Evolutionary conservation across 2,329 filamentous ascomycete species (phyloP), one percentile per base, ranked within the genome.

Genomic region (Xylaria polymorpha): DNA sequence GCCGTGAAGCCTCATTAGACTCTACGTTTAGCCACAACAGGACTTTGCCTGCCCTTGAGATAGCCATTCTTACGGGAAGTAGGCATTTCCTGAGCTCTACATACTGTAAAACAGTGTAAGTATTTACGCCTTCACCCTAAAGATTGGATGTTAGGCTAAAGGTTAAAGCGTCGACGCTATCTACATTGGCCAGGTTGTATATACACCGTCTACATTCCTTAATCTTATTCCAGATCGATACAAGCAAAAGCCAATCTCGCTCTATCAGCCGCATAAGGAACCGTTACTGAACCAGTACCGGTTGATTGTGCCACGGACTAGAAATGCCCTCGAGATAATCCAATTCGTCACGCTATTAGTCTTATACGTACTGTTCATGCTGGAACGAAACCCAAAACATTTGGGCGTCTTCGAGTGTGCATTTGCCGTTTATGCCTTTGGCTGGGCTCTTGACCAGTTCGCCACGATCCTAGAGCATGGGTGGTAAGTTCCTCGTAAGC

Each of bases 171-270:
- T 96, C 37, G 88, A 92, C 73, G 93, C 92, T 58, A 94, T 97
- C 55, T 96, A 95, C 76, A 89, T 91, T 48, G 93, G 93, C 5
- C 86, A 91, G 41, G 87, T 97, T 69, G 90, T 94, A 43, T 96
- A 96, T 77, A 95, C 93, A 1, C 93, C 93, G 0, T 93, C 90
- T 0, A 90, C 90, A 0, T 94, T 93, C 77, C 88, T 95, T 78
- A 92, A 96, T 79, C 91, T 97, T 67, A 89, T 97, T 57, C 93
- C 93, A 0, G 93, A 96, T 78, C 90, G 92, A 74, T 97, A 96
- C 83, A 96, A 96, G 81, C 87, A 91, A 75, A 92, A 92, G 73
- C 92, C 92, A 1, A 94, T 96, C 64, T 90, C 91, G 8, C 82
- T 96, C 0, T 96, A 96, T 78, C 90, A 94, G 75, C 93, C 93